Evolutionary conservation across 768 basidiomycete genomes (phyloP).

Genomic region (Trametes coccinea): DNA sequence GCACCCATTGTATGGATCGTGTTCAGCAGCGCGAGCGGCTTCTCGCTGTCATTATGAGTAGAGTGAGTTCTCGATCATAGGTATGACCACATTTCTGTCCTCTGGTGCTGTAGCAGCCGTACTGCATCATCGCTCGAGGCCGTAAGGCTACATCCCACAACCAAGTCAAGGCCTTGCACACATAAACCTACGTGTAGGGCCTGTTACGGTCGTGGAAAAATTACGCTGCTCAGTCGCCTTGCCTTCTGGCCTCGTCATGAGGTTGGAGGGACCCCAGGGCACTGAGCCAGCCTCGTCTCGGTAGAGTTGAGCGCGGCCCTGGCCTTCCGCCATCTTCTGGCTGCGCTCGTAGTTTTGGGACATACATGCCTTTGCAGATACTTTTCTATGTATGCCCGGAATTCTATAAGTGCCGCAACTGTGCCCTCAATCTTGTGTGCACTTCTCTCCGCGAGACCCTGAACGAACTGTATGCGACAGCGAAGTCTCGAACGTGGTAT

Average conservation of each 20-base stretch:
- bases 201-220: constrained; percentile 80
- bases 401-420: neutral
- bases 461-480: neutral
- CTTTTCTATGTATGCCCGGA: neutral
- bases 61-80: no score
- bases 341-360: constrained; percentile 68
- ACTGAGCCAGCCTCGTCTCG: constrained; percentile 47
- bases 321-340: constrained; percentile 34
- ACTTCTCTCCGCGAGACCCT: neutral
- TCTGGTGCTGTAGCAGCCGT: no score
- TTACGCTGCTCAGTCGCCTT: constrained; percentile 39
- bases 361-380: constrained; percentile 45
- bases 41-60: no score
- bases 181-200: constrained; percentile 44
- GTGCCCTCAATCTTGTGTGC: constrained; percentile 1
- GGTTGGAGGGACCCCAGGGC: constrained; percentile 46
- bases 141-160: constrained; percentile 38
- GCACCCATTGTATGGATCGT: no score
- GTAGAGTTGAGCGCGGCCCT: constrained; percentile 57
- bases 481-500: neutral
- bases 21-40: no score
- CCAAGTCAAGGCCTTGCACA: constrained; percentile 65
- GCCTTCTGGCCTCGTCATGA: constrained; percentile 61
- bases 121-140: no score
- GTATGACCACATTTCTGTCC: no score